Conservation (phyloP, 225 moss, liverwort and hornwort species). For the Climacium dendroides region DNA sequence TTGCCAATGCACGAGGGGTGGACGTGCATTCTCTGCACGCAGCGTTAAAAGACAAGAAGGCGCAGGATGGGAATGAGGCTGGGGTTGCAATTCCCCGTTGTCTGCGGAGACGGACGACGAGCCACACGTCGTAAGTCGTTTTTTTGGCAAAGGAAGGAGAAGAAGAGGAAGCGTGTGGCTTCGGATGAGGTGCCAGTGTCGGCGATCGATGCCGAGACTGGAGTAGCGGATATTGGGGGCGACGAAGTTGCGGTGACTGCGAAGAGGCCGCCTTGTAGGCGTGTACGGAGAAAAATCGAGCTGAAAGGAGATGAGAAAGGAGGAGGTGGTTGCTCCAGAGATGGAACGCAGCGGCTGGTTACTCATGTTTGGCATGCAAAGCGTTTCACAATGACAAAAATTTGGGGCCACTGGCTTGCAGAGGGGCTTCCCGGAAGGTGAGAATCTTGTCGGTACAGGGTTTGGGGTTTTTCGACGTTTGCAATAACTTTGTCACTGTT, state of each 20-base stretch:
- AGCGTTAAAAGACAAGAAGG: conserved; percentile 19
- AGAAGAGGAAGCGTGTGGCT: conserved; percentile 12
- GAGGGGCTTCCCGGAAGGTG: conserved; percentile 80
- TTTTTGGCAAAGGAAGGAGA: conserved; percentile 34
- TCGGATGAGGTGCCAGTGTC: neutral
- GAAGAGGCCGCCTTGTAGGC: conserved; percentile 43
- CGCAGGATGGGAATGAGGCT: neutral
- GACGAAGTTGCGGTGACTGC: neutral
- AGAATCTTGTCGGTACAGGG: neutral
- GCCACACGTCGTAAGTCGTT: conserved; percentile 73
- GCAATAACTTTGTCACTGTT: neutral
- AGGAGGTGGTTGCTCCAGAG: conserved; percentile 33
- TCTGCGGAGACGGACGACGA: conserved; percentile 76
- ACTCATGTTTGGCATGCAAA: conserved; percentile 99
- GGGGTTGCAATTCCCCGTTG: conserved; percentile 41
- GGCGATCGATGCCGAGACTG: neutral
- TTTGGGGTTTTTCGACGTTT: neutral
- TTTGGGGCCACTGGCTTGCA: conserved; percentile 79
- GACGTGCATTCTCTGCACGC: conserved; percentile 57
- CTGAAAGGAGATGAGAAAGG: conserved; percentile 54
- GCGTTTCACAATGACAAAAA: conserved; percentile 78
- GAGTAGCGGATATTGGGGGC: neutral
- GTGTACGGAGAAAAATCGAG: conserved; percentile 75
- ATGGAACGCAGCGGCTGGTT: conserved; percentile 77
- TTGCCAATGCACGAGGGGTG: conserved; percentile 54